Conservation (phyloP, 2,329 filamentous ascomycete species). For the Apiospora arundinis region DNA sequence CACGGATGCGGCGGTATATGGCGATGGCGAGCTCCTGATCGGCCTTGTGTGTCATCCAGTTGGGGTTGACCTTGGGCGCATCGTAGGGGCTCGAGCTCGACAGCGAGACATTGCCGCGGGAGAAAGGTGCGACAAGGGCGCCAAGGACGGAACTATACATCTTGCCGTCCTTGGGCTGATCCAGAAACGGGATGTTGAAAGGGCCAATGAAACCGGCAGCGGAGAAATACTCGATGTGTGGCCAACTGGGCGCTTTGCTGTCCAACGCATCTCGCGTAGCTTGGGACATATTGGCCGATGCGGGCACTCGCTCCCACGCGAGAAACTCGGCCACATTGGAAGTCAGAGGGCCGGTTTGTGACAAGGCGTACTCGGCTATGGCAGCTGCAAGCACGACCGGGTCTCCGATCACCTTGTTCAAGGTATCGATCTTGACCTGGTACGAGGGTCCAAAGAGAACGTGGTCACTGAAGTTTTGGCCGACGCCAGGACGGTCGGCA, state of each 20-base stretch:
- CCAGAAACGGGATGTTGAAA: constrained; percentile 22
- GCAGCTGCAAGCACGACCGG: constrained; percentile 32
- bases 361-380: constrained; percentile 33
- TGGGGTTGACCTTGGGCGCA: constrained; percentile 51
- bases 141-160: constrained; percentile 42
- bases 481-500: constrained; percentile 63
- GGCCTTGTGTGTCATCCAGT: constrained; percentile 47
- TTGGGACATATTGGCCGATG: constrained; percentile 29
- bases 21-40: constrained; percentile 51
- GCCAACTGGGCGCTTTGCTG: constrained; percentile 42
- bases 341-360: constrained; percentile 36
- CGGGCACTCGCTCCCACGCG: constrained; percentile 42
- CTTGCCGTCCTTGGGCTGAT: constrained; percentile 38
- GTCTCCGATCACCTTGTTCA: constrained; percentile 38
- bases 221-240: constrained; percentile 43
- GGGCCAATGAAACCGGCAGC: constrained; percentile 32
- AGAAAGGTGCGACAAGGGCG: constrained; percentile 47
- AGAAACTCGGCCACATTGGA: constrained; percentile 36
- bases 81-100: constrained; percentile 39
- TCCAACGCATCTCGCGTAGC: constrained; percentile 31
- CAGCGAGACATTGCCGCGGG: constrained; percentile 52
- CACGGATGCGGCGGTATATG: constrained; percentile 47
- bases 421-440: constrained; percentile 38
- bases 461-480: constrained; percentile 66
- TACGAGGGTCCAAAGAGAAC: constrained; percentile 41